Base-by-base conservation (phyloP, 345 rosid genomes). In the Populus deltoides region DNA sequence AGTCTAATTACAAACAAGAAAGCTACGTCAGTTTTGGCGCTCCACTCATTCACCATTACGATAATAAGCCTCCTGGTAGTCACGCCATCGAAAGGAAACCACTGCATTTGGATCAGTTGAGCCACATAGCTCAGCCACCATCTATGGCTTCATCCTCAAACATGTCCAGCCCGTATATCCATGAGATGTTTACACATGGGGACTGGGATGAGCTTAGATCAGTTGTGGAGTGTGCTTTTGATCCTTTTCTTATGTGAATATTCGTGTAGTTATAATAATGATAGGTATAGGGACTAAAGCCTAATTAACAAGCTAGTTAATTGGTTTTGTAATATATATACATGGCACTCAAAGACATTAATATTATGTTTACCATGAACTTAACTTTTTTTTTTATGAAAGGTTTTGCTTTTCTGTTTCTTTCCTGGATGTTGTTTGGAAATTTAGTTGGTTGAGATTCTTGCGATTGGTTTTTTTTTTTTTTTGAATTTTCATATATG, bases 171-270 rank as follows among this genome's bases (percentile, higher is more conserved):
- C 81, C 71, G 8, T 70, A 80, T 67, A 80, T 36, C 49, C 36
- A 86, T 57, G 69, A 87, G 27, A 74, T 82, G 27, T 47, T 86
- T 55, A 47, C 72, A 1, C 72, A 83, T 73, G 92, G 80, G 38
- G 89, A 83, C 35, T 93, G 93, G 93, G 98, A 93, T 79, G 98
- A 90, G 81, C 92, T 93, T 62, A 81, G 89, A 70, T 82, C 93
- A 18, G 92, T 89, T 25, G 94, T 92, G 5, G 95, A 87, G 24
- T 89, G 82, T 75, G 91, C 92, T 73, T 75, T 88, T 17, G 85
- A 84, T 80, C 89, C 90, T 16, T 82, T 87, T 70, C 77, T 59
- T 39, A 36, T 73, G 80, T 84, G 73, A 78, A 79, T 79, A 78
- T 17, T 27, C 49, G 4, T 43, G 29, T 41, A 2, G 2, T 41